Percentiles rank a stretch among this genome's conserved stretches.
These are phyloP conservation scores for Macroventuria anomochaeta DNA, from an alignment of 2,329 filamentous ascomycete genomes.

Conservation along the genomic window DNA sequence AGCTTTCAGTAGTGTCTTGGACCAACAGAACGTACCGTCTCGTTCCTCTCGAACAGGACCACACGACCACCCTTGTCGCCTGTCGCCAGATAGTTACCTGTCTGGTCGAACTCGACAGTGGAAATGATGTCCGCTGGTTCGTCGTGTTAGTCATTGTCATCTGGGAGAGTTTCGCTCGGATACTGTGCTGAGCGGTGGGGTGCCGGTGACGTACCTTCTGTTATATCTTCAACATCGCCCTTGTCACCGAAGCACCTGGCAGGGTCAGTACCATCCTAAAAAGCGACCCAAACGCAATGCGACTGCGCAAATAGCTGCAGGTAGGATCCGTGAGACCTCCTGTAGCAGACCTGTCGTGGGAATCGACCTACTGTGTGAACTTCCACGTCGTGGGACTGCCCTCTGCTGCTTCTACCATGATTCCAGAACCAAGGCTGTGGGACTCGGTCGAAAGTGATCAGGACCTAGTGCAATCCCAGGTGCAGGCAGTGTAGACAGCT, in stretches of 20 bases:
- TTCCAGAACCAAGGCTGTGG: conserved; percentile 48
- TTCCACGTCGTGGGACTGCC: conserved; percentile 97
- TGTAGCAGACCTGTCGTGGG: neutral
- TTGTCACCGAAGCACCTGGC: conserved; percentile 98
- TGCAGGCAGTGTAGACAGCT: conserved; percentile 14
- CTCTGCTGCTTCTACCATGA: conserved; percentile 97
- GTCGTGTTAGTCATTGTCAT: conserved; percentile 20
- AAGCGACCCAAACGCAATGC: conserved; percentile 4
- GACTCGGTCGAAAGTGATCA: conserved; percentile 24
- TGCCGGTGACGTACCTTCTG: conserved; percentile 71
- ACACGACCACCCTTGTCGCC: conserved; percentile 87
- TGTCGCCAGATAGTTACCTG: conserved; percentile 87
- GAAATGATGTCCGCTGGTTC: conserved; percentile 83
- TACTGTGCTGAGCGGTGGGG: conserved; percentile 7
- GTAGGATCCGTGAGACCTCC: neutral
- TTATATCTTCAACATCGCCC: conserved; percentile 98
- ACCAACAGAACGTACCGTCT: conserved; percentile 71
- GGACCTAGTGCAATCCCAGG: conserved; percentile 16
- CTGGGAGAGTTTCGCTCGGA: neutral
- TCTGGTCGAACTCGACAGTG: conserved; percentile 89
- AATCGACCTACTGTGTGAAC: conserved; percentile 87
- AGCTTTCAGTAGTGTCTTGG: neutral
- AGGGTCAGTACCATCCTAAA: conserved; percentile 30
- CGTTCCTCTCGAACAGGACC: conserved; percentile 89
- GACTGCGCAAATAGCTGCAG: neutral